These are phyloP conservation scores for Sclerotinia glacialis DNA, from an alignment of 2,329 filamentous ascomycete species.

Conservation along the genomic window DNA sequence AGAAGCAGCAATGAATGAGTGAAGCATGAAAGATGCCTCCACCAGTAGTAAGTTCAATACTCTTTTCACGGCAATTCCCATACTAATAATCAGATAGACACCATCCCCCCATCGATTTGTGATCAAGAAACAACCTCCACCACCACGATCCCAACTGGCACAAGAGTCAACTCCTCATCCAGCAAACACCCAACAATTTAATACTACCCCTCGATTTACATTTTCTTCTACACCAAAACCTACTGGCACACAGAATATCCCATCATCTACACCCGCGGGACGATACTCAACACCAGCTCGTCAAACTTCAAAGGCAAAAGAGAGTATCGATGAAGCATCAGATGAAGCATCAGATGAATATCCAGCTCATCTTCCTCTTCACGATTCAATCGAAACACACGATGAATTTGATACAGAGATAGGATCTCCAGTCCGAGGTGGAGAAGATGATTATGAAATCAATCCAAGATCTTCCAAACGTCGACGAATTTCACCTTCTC, in stretches of 20 bases:
- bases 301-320: slow-evolving; percentile 25
- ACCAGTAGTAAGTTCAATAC: slow-evolving; percentile 34
- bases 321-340: slow-evolving; percentile 34
- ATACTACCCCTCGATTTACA: slow-evolving; percentile 39
- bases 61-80: slow-evolving; percentile 20
- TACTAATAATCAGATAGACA: slow-evolving; percentile 33
- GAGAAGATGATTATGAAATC: slow-evolving; percentile 31
- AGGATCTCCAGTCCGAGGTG: slow-evolving; percentile 25
- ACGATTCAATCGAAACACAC: slow-evolving; percentile 35
- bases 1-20: slow-evolving; percentile 1
- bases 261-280: slow-evolving; percentile 33
- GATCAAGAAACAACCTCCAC: slow-evolving; percentile 34
- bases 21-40: slow-evolving; percentile 35
- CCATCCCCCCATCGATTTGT: slow-evolving; percentile 42
- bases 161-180: slow-evolving; percentile 31
- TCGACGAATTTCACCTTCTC: slow-evolving; percentile 33
- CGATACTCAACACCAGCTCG: slow-evolving; percentile 35
- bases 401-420: slow-evolving; percentile 26
- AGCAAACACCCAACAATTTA: slow-evolving; percentile 37
- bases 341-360: slow-evolving; percentile 25
- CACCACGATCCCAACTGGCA: slow-evolving; percentile 29
- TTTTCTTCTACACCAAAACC: slow-evolving; percentile 36
- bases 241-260: slow-evolving; percentile 29
- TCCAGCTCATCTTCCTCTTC: slow-evolving; percentile 23
- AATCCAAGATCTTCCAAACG: slow-evolving; percentile 34